Conservation (phyloP, 495 filamentous ascomycete species). For the Pyronema domesticum region DNA sequence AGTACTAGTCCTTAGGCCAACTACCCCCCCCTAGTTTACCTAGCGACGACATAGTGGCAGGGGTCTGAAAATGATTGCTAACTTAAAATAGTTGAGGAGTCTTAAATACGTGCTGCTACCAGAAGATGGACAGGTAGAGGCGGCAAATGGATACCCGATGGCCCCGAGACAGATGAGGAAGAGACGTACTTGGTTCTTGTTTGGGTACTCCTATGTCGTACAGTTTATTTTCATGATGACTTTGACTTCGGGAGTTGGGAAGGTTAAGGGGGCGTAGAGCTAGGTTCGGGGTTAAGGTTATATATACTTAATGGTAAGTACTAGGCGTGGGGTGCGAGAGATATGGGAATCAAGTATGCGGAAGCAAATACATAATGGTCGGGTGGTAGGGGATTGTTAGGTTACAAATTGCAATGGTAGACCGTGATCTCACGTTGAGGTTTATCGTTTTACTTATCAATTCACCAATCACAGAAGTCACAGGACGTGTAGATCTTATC, state of each 20-base stretch:
- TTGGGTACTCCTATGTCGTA: slow-evolving; percentile 83
- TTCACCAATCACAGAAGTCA: no score
- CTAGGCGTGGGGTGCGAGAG: no score
- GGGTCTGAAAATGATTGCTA: slow-evolving; percentile 8
- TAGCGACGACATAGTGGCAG: neutral
- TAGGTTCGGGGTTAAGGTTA: no score
- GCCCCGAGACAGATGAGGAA: slow-evolving; percentile 59
- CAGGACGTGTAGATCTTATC: no score
- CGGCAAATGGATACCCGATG: slow-evolving; percentile 54
- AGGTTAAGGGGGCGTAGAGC: neutral
- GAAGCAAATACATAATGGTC: no score
- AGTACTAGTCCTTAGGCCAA: no score
- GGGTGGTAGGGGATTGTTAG: no score
- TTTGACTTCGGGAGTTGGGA: slow-evolving; percentile 33
- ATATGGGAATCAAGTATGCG: no score
- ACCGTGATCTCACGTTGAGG: no score
- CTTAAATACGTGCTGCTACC: slow-evolving; percentile 91
- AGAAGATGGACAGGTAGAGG: slow-evolving; percentile 48
- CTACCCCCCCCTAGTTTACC: neutral
- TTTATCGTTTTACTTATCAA: no score
- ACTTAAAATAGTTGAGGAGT: slow-evolving; percentile 58
- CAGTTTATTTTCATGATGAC: slow-evolving; percentile 94
- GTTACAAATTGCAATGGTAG: no score
- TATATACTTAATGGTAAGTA: no score
- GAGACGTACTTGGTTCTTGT: slow-evolving; percentile 84